Evolutionary conservation across 169 alveolate species (phyloP).

Genomic region (Cryptosporidium sp.): DNA sequence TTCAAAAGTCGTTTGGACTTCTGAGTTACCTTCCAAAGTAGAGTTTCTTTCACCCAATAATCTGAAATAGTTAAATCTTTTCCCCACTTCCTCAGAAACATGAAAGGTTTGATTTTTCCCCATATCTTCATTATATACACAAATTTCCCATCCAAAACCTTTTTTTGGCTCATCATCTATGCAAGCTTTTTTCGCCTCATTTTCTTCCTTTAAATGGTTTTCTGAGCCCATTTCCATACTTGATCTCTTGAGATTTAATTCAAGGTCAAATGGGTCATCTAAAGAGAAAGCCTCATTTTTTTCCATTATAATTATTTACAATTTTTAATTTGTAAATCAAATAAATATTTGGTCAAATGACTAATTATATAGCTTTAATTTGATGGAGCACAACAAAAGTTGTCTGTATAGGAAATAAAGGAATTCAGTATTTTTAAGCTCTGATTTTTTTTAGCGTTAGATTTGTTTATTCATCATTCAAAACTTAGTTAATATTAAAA

Average conservation of each 20-base stretch:
- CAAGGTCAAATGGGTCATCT: slow-evolving; percentile 62
- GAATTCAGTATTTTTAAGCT: background rate
- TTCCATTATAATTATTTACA: background rate
- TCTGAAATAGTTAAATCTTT: slow-evolving; percentile 34
- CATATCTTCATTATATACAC: slow-evolving; percentile 30
- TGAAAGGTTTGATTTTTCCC: slow-evolving; percentile 28
- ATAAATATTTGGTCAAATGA: background rate
- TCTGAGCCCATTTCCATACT: slow-evolving; percentile 7
- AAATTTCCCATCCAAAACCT: slow-evolving; percentile 62
- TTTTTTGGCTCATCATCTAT: background rate
- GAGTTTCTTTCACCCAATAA: slow-evolving; percentile 16
- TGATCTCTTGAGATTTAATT: slow-evolving; percentile 42
- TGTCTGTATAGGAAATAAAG: background rate
- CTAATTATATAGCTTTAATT: background rate
- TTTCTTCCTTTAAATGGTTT: background rate
- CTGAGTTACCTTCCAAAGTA: background rate
- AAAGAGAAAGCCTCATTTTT: background rate
- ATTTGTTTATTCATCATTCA: slow-evolving; percentile 1
- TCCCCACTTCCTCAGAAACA: slow-evolving; percentile 47
- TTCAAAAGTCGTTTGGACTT: slow-evolving; percentile 10
- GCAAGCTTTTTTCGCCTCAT: background rate
- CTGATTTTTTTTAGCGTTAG: background rate
- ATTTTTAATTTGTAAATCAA: too few species aligned
- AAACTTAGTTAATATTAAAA: background rate
- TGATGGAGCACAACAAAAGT: background rate